Base-by-base conservation (phyloP, 225 moss, liverwort and hornwort species). In the Anthoceros angustus region DNA sequence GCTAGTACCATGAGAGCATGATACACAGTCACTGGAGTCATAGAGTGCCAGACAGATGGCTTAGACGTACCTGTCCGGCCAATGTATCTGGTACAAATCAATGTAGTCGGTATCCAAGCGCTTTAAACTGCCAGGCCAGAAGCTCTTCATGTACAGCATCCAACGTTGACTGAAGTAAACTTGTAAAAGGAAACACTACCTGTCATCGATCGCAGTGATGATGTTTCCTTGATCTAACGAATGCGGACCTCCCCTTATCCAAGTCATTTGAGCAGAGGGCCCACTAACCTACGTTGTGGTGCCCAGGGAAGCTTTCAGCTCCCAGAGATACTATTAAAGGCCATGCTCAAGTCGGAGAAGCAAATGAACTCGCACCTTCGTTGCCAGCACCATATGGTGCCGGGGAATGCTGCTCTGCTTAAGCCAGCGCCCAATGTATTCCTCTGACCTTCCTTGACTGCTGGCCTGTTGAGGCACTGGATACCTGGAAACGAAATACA, bases 201-300 rank as follows among this genome's bases (percentile, higher is more conserved):
- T 88, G 78, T 80, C 80, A 73, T 89, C 79, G 67, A 87, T 85
- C 70, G 88, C 92, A 60, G 80, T 81, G 70, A 67, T 71, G 40
- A 89, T 86, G 70, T 87, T 89, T 71, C 61, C 79, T 10, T 73
- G 78, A 78, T 89, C 85, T 48, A 92, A 83, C 40, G 86, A 86
- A 15, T 61, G 40, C 20, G 86, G 86, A 23, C 88, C 92, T 78
- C 85, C 85, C 55, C 87, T 85, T 61, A 88, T 86, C 92, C 88
- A 92, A 66, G 86, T 79, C 92, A 92, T 92, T 68, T 88, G 83
- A 38, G 83, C 88, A n/a, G 88, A 89, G 11, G 89, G 92, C 74
- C 92, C 89, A 68, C 83, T 77, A 48, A 71, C 89, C 89, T 89
- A 73, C 38, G 15, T 63, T 41, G 60, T 62, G 66, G 20, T 40